These are phyloP conservation scores for Claviceps capensis DNA, from an alignment of 2,329 filamentous ascomycete species.

Conservation along the genomic window DNA sequence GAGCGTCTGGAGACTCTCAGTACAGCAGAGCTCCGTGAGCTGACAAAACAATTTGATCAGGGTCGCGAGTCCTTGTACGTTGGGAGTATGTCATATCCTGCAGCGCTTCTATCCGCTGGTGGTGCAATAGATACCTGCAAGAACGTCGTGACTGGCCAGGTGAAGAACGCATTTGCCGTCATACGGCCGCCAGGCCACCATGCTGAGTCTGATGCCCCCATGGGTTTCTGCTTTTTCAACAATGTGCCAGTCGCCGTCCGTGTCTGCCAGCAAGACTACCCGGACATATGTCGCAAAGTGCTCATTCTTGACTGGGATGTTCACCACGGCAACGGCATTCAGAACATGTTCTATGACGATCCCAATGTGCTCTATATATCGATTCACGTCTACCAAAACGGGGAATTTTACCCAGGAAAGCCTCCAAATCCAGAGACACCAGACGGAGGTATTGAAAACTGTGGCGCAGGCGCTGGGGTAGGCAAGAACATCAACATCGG, in stretches of 20 bases:
- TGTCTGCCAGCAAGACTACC: slow-evolving; percentile 71
- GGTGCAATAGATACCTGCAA: slow-evolving; percentile 93
- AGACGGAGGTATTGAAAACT: slow-evolving; percentile 47
- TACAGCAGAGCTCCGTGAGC: slow-evolving; percentile 50
- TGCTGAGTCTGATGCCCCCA: slow-evolving; percentile 70
- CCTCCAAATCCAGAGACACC: slow-evolving; percentile 42
- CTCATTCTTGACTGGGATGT: slow-evolving; percentile 88
- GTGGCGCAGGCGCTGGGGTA: slow-evolving; percentile 38
- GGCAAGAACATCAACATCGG: slow-evolving; percentile 55
- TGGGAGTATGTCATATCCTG: slow-evolving; percentile 66
- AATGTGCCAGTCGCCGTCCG: slow-evolving; percentile 90
- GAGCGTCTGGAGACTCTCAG: slow-evolving; percentile 38
- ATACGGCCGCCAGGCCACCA: slow-evolving; percentile 94
- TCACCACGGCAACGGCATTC: slow-evolving; percentile 77
- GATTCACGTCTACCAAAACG: slow-evolving; percentile 74
- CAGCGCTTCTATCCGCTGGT: slow-evolving; percentile 72
- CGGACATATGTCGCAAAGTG: slow-evolving; percentile 71
- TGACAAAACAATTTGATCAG: slow-evolving; percentile 48
- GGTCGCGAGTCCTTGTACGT: slow-evolving; percentile 71
- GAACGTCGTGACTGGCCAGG: slow-evolving; percentile 66
- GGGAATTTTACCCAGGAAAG: slow-evolving; percentile 69
- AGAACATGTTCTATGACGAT: slow-evolving; percentile 91
- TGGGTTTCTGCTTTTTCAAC: slow-evolving; percentile 97
- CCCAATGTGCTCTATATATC: slow-evolving; percentile 95
- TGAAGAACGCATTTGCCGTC: slow-evolving; percentile 92